phyloP scores from a whole-genome alignment of 495 filamentous ascomycete genomes.

The Podospora fimiseda region DNA sequence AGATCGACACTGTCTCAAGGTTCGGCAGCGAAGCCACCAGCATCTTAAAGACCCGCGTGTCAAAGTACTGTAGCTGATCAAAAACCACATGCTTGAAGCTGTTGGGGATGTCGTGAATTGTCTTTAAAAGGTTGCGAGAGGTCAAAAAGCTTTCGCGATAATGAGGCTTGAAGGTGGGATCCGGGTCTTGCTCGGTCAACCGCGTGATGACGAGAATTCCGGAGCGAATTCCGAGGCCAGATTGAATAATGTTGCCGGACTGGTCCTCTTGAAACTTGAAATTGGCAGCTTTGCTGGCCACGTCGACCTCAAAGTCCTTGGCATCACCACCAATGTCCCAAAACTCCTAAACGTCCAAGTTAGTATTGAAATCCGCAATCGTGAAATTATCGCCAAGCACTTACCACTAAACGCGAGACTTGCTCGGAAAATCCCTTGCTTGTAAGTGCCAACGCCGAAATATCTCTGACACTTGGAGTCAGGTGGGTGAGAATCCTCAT shows the following conservation, averaged over 20 bases:
- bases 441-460: neutral
- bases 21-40: constrained; percentile 22
- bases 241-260: neutral
- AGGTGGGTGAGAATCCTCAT: neutral
- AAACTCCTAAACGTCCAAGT: neutral
- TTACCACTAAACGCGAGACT: neutral
- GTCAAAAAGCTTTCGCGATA: neutral
- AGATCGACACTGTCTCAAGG: constrained; percentile 17
- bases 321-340: neutral
- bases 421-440: neutral
- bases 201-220: neutral
- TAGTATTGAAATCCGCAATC: neutral
- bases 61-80: constrained; percentile 18
- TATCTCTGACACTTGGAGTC: neutral
- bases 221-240: neutral
- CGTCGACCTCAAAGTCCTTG: neutral
- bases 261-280: neutral
- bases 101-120: neutral
- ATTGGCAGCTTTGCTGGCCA: neutral
- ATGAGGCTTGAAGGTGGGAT: neutral
- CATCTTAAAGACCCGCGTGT: constrained; percentile 9
- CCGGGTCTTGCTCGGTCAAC: neutral
- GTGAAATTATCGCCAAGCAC: neutral
- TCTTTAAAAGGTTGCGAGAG: neutral
- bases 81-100: constrained; percentile 17